Evolutionary conservation across 768 basidiomycete genomes (phyloP), one percentile per base, ranked within the genome.

Genomic region (Hericium erinaceus): DNA sequence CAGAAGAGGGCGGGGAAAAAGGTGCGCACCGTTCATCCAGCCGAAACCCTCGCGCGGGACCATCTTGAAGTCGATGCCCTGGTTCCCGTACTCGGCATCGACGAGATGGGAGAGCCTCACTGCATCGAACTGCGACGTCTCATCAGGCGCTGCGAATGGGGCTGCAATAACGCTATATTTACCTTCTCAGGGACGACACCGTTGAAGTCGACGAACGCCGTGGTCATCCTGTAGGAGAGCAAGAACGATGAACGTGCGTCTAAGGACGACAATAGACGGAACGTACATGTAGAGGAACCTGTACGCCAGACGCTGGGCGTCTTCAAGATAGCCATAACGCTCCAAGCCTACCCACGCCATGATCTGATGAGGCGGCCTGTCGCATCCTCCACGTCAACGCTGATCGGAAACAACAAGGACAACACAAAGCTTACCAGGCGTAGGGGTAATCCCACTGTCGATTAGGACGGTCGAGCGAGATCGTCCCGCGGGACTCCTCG

Each of bases 371-470:
- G 94, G 91, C n/a, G 91, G 91, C 91, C 85, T 85, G 20, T 59
- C 33, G 54, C n/a, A 15, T 58, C 51, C 26, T 71, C 52, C 13
- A 49, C 18, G 33, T 64, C 2, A 51, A 56, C 33, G 28, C 18
- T 44, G 44, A 12, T 44, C 4, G 55, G 10, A 28, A 18, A 50
- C 16, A 18, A n/a, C 11, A 26, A 48, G 71, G 20, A 0, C 20
- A 39, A n/a, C 9, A 26, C 26, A 26, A 26, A 49, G 71, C 72
- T 54, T 67, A 81, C 80, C 86, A 89, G 61, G 87, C 87, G 65
- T 88, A 88, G 76, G 93, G 95, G 71, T 94, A 95, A 69, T 95
- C 95, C 97, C 95, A 99, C 68, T 99, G 95, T 61, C 95, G 90
- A 74, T 98, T 98, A 15, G 95, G 95, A 51, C 97, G 80, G 66